These are phyloP conservation scores for Trypethelium eluteriae DNA, from an alignment of 495 filamentous ascomycete genomes.

Conservation along the genomic window DNA sequence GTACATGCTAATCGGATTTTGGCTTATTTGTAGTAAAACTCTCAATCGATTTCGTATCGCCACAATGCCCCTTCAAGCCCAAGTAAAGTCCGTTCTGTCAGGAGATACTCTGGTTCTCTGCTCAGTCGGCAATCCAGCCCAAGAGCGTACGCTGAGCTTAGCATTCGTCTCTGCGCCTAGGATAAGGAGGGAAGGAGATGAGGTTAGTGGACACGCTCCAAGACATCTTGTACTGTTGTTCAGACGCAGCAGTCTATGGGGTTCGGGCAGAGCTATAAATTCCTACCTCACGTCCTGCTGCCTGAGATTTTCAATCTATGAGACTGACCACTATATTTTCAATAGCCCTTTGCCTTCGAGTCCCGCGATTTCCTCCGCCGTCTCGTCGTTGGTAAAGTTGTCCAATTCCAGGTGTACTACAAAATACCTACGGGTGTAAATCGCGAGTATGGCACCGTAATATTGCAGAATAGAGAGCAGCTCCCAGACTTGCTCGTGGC, in stretches of 20 bases:
- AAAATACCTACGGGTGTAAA: conserved; percentile 69
- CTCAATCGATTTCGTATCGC: conserved; percentile 20
- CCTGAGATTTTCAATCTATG: neutral
- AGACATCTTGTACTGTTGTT: neutral
- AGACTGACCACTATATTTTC: neutral
- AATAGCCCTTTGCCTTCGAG: conserved; percentile 69
- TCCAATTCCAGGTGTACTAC: conserved; percentile 78
- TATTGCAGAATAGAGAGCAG: conserved; percentile 60
- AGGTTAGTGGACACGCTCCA: conserved; percentile 43
- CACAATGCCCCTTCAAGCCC: conserved; percentile 44
- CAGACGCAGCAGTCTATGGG: neutral
- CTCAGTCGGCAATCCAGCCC: conserved; percentile 61
- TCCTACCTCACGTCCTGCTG: neutral
- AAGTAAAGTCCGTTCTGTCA: conserved; percentile 86
- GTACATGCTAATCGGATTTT: neutral
- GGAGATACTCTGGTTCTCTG: conserved; percentile 84
- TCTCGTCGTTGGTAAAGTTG: conserved; percentile 71
- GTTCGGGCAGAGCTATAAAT: neutral
- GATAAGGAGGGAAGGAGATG: conserved; percentile 80
- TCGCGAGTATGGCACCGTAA: conserved; percentile 78
- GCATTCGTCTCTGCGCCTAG: conserved; percentile 87
- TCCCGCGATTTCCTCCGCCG: conserved; percentile 87
- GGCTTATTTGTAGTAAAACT: neutral
- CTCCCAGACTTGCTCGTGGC: conserved; percentile 73
- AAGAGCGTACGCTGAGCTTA: conserved; percentile 77